phyloP scores from a whole-genome alignment of 108 stramenopile genomes.

The Discostella stelligeroides region DNA sequence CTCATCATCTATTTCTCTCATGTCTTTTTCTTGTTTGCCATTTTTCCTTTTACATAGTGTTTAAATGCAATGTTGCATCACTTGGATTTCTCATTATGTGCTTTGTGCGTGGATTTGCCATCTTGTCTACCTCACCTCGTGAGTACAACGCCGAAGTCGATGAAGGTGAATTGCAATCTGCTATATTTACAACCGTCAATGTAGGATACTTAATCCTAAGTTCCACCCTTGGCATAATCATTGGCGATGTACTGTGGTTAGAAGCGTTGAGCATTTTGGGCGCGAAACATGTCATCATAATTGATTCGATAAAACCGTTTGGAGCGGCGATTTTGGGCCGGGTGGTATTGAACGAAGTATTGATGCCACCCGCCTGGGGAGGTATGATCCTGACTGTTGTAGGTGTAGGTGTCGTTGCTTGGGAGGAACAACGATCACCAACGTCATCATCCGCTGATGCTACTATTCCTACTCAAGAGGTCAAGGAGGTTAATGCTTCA shows the following conservation, averaged over 20 bases:
- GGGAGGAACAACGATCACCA: conserved; percentile 43
- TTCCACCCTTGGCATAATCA: conserved; percentile 76
- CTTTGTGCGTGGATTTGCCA: conserved; percentile 25
- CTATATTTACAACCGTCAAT: conserved; percentile 27
- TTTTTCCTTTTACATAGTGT: conserved; percentile 27
- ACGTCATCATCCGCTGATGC: background rate
- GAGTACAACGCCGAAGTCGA: conserved; percentile 6
- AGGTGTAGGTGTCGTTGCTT: conserved; percentile 71
- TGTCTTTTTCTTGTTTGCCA: background rate
- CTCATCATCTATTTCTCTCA: background rate
- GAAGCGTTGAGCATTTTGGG: conserved; percentile 77
- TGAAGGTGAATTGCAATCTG: background rate
- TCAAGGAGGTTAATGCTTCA: too few species aligned
- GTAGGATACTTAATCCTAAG: conserved; percentile 72
- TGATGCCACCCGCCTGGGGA: conserved; percentile 41
- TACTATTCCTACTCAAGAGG: too few species aligned
- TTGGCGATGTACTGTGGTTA: conserved; percentile 86
- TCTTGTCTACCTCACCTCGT: background rate
- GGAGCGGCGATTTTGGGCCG: conserved; percentile 78
- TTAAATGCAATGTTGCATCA: conserved; percentile 83
- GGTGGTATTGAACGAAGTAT: conserved; percentile 60
- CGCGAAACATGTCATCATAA: conserved; percentile 78
- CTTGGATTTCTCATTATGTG: conserved; percentile 61
- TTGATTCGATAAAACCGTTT: conserved; percentile 87
- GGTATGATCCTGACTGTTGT: conserved; percentile 71